Conservation (phyloP, 805 yeast species). For the Saccharomyces jurei region DNA sequence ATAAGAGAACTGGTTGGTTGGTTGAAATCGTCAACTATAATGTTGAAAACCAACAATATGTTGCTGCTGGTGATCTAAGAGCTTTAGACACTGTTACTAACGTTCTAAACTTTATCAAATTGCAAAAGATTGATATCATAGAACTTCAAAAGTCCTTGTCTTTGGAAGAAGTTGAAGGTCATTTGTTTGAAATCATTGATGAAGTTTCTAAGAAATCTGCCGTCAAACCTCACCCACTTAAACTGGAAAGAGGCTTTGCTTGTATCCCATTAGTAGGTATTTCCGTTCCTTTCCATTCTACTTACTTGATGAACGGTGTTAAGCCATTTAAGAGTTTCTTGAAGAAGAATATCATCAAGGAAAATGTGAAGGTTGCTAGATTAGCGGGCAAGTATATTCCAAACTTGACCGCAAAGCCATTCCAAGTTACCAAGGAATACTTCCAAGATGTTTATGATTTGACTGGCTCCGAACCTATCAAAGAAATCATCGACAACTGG, state of each 20-base stretch:
- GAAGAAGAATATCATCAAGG: constrained; percentile 89
- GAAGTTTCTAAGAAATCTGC: constrained; percentile 75
- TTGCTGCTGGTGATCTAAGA: constrained; percentile 96
- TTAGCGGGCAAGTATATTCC: constrained; percentile 95
- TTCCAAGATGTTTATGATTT: constrained; percentile 91
- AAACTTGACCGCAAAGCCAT: constrained; percentile 96
- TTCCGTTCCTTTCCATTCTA: constrained; percentile 99
- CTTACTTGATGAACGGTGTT: constrained; percentile 97
- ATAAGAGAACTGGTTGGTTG: constrained; percentile 81
- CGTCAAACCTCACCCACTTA: constrained; percentile 94
- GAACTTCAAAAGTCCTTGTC: constrained; percentile 76
- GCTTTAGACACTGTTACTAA: constrained; percentile 89
- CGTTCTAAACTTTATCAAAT: constrained; percentile 84
- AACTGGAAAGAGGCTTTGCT: constrained; percentile 95
- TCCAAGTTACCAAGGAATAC: constrained; percentile 90
- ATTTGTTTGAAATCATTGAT: constrained; percentile 76
- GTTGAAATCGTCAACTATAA: constrained; percentile 96
- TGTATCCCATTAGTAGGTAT: constrained; percentile 97
- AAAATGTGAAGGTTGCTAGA: constrained; percentile 90
- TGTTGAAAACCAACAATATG: constrained; percentile 97
- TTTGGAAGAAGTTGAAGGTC: constrained; percentile 81
- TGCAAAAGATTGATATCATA: constrained; percentile 89
- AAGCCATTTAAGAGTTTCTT: constrained; percentile 98
- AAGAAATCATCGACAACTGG: constrained; percentile 90
- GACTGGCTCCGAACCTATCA: constrained; percentile 87